Percentiles rank a stretch among this genome's conserved stretches.
Conservation (phyloP, 768 basidiomycete species). For the Mycena olivaceomarginata region DNA sequence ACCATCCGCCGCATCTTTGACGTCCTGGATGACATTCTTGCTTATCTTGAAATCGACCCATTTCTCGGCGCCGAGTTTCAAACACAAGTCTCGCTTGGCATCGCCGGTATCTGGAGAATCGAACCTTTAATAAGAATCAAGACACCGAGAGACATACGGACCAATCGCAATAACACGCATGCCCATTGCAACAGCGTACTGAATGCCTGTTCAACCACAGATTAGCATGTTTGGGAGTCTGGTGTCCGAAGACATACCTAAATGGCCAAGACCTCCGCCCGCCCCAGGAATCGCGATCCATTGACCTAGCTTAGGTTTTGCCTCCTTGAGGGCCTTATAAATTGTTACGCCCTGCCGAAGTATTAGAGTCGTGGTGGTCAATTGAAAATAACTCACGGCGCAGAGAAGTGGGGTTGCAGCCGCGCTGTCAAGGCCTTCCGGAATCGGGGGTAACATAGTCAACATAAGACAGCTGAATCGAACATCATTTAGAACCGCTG, state of each 20-base stretch:
- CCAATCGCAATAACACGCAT: conserved; percentile 77
- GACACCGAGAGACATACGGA: conserved; percentile 30
- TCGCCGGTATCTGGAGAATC: conserved; percentile 78
- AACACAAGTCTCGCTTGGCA: conserved; percentile 78
- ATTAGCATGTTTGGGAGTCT: not conserved
- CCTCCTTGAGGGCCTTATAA: conserved; percentile 86
- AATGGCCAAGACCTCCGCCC: conserved; percentile 87
- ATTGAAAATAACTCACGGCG: conserved; percentile 65
- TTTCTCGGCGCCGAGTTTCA: conserved; percentile 73
- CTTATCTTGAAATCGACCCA: conserved; percentile 87
- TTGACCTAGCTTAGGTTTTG: conserved; percentile 75
- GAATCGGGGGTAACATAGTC: conserved; percentile 87
- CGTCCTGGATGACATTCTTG: conserved; percentile 75
- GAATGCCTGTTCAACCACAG: conserved; percentile 68
- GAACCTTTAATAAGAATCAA: not conserved
- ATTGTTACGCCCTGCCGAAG: conserved; percentile 80
- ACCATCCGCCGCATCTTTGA: conserved; percentile 78
- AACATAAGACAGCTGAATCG: conserved; percentile 73
- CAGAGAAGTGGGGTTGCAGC: conserved; percentile 84
- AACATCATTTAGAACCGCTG: conserved; percentile 4
- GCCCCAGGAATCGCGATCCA: conserved; percentile 86
- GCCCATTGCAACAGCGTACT: conserved; percentile 87
- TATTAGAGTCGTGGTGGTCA: not conserved
- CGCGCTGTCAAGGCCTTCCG: conserved; percentile 76
- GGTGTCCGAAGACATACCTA: conserved; percentile 62